Evolutionary conservation across 208 protist species (phyloP), one percentile per base, ranked within the genome.

Genomic region (Tritrichomonas foetus): DNA sequence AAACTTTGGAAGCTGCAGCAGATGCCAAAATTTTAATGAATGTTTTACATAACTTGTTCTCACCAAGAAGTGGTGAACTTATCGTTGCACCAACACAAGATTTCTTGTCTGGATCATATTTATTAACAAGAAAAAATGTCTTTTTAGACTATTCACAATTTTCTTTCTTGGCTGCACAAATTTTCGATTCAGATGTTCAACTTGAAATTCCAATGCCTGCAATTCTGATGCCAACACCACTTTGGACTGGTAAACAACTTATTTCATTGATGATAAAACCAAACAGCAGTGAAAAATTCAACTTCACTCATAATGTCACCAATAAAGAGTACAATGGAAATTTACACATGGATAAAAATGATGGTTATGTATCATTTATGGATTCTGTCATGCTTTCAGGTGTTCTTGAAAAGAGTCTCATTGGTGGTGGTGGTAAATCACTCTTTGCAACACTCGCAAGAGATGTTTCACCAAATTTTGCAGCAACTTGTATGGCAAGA

Each of bases 171-270:
- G 44, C 92, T 30, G 20, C 80, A 8, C 66, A 41, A n/a, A 80
- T 92, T 33, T 84, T 84, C 27, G 94, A 96, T 41, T 94, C 49
- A 22, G 80, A 44, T 41, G 94, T 39, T 9, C 5, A 96, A n/a
- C 97, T 98, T 94, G 96, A 97, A 78, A 93, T 99, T 11, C 99
- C 99, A 22, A 96, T 97, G 36, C 99, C 99, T 8, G 96, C 98
- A 20, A 97, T 99, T 53, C 44, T 99, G 14, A 99, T 99, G 95
- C 99, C 99, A 22, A 95, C 97, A 39, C 97, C 98, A 95, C 95
- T 99, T 93, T 99, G 98, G 98, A 99, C 98, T 27, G 99, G 99
- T 20, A 99, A 99, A 96, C 99, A 96, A 95, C 50, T 99, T 3
- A 98, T 99, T 93, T 96, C 96, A 93, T 94, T 99, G 3, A 95